These are phyloP conservation scores for Mychonastes homosphaera DNA, from an alignment of 139 green algal species.

Conservation along the genomic window DNA sequence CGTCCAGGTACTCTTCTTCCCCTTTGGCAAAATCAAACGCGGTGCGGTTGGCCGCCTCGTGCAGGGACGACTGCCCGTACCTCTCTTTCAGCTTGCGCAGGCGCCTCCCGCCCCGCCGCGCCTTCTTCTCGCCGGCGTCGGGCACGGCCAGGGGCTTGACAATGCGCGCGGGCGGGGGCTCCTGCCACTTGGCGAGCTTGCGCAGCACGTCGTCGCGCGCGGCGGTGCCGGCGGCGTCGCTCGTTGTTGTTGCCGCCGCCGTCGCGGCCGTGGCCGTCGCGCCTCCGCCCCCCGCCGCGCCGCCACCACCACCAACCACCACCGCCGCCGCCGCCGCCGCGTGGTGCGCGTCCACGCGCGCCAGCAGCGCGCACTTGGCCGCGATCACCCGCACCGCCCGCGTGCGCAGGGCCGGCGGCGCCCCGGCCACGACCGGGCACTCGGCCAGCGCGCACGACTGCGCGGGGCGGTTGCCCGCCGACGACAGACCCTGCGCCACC, in stretches of 20 bases:
- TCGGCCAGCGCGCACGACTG: background rate
- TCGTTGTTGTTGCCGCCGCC: constrained; percentile 3
- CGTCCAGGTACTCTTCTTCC: constrained; percentile 90
- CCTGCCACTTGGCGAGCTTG: constrained; percentile 99
- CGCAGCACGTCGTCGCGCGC: constrained; percentile 68
- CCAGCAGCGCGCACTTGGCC: constrained; percentile 84
- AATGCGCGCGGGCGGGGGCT: constrained; percentile 71
- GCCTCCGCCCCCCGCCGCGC: background rate
- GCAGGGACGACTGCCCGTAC: constrained; percentile 76
- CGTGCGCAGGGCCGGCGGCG: constrained; percentile 60
- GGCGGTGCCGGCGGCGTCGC: background rate
- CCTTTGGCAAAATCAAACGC: constrained; percentile 71
- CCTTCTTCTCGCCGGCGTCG: constrained; percentile 83
- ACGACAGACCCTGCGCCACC: background rate
- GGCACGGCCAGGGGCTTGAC: constrained; percentile 80
- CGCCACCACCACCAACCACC: background rate
- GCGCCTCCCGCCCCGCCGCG: constrained; percentile 71
- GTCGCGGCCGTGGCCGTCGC: constrained; percentile 18
- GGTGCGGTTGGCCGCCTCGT: constrained; percentile 88
- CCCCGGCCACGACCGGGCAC: constrained; percentile 28
- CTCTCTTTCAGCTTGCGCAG: constrained; percentile 91
- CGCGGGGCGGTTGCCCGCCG: background rate
- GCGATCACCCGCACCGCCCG: constrained; percentile 70
- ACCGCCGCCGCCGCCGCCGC: constrained; percentile 3
- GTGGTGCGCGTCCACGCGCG: constrained; percentile 80